A percentile compares a stretch with the other conserved stretches of the same genome.
These are phyloP conservation scores for Populus nigra DNA, from an alignment of 345 rosid species.

Conservation along the genomic window DNA sequence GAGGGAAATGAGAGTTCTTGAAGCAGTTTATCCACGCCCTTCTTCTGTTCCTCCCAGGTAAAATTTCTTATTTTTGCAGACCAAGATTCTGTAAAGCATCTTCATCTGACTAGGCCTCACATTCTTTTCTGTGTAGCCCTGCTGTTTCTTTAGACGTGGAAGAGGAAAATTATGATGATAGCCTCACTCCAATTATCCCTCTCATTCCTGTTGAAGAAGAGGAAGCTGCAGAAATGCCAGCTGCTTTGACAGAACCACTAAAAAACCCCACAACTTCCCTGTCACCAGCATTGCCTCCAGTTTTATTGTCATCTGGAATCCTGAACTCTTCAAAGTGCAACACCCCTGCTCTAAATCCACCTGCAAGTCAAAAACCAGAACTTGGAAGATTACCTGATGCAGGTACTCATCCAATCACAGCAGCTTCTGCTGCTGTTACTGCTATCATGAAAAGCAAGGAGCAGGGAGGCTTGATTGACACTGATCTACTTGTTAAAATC, in stretches of 20 bases:
- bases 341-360: not conserved
- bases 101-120: not conserved
- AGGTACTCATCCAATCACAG: conserved; percentile 29
- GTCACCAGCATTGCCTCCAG: conserved; percentile 15
- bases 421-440: conserved; percentile 43
- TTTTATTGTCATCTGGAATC: conserved; percentile 12
- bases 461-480: conserved; percentile 44
- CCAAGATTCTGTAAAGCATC: not conserved
- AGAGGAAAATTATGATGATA: conserved; percentile 44
- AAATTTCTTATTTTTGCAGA: not conserved
- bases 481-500: conserved; percentile 52
- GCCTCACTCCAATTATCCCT: conserved; percentile 50
- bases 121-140: conserved; percentile 38
- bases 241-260: conserved; percentile 13
- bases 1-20: conserved; percentile 44
- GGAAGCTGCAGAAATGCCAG: conserved; percentile 24
- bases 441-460: conserved; percentile 37
- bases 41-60: conserved; percentile 54
- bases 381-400: conserved; percentile 10
- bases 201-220: conserved; percentile 56
- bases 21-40: conserved; percentile 50
- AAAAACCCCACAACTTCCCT: not conserved
- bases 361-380: conserved; percentile 2
- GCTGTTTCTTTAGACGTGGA: conserved; percentile 36
- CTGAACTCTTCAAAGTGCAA: not conserved